Base-by-base conservation (phyloP, 1,139 yeast species). In the Lodderomyces theae region DNA sequence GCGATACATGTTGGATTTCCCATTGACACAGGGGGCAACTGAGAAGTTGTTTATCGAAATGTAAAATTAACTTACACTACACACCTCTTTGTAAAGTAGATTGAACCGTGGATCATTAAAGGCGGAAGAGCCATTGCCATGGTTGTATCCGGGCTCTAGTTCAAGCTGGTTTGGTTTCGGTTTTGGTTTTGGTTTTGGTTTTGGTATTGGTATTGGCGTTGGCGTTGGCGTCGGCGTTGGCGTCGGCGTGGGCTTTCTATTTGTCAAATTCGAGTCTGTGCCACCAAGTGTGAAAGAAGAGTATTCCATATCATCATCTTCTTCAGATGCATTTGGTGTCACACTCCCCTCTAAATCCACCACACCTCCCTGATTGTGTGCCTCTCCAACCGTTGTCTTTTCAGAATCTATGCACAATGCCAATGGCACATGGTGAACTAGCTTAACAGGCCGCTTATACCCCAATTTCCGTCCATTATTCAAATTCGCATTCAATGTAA, bases 11-110 rank as follows among this genome's bases (percentile, higher is more conserved):
- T 88, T 88, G 17, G 95, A 85, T 58, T 89, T 88, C n/a, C 96
- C 96, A 69, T 86, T 88, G 38, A 88, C 95, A 63, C 96, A 88
- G 0, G 96, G 95, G 0, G 95, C 95, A 17, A 86, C 64, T n/a
- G 83, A 79, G 12, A 84, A 63, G 46, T 80, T 77, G 58, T 88
- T 88, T 53, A 88, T 78, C 26, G 87, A 81, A 5, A 83, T 79
- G 60, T 88, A 88, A 58, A 88, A 87, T 62, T 87, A n/a, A n/a
- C n/a, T n/a, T n/a, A n/a, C n/a, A n/a, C n/a, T n/a, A n/a, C n/a
- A n/a, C n/a, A n/a, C n/a, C n/a, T n/a, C n/a, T n/a, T n/a, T n/a
- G n/a, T n/a, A n/a, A n/a, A n/a, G n/a, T n/a, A n/a, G n/a, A n/a
- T n/a, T n/a, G n/a, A n/a, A n/a, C n/a, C n/a, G n/a, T n/a, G n/a